phyloP scores from a whole-genome alignment of 352 stramenopile species.

The Phytopythium sindhum region DNA sequence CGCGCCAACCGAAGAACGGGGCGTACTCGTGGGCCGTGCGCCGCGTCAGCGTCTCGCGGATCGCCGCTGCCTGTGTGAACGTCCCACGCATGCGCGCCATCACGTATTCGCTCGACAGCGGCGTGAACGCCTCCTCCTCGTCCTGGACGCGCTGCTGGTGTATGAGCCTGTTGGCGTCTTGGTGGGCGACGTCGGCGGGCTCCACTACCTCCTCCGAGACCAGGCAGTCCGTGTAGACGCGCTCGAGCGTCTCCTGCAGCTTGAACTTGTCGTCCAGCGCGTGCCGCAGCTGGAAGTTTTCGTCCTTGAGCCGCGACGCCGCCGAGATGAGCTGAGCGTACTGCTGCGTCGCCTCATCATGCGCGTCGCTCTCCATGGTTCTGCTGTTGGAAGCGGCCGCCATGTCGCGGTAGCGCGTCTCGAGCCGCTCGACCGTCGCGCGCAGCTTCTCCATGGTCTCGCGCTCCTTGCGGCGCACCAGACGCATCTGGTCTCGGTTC shows the following conservation, averaged over 20 bases:
- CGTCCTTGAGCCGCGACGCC: conserved; percentile 32
- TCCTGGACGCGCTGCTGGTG: conserved; percentile 5
- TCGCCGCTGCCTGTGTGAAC: conserved; percentile 20
- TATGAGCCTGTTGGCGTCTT: background rate
- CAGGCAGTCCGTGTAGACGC: conserved; percentile 33
- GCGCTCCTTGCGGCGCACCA: conserved; percentile 41
- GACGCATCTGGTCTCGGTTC: conserved; percentile 56
- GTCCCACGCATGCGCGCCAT: conserved; percentile 19
- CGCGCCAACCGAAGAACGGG: conserved; percentile 49
- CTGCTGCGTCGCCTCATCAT: conserved; percentile 8
- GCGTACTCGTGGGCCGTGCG: conserved; percentile 18
- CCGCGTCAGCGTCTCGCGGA: conserved; percentile 21
- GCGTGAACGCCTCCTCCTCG: conserved; percentile 18
- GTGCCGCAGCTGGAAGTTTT: conserved; percentile 39
- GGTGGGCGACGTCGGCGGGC: conserved; percentile 4
- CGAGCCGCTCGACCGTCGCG: conserved; percentile 41
- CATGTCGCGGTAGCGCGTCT: conserved; percentile 27
- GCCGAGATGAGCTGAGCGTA: conserved; percentile 37
- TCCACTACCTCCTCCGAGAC: conserved; percentile 11
- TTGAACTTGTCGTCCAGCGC: conserved; percentile 46
- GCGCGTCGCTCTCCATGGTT: background rate
- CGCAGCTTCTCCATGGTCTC: conserved; percentile 48
- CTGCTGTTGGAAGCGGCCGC: background rate
- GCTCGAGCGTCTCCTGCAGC: conserved; percentile 43
- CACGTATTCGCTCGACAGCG: conserved; percentile 17